Percentiles rank a stretch among this genome's conserved stretches.
Evolutionary conservation across 768 basidiomycete species (phyloP).

Genomic region (Mycena alexandri): DNA sequence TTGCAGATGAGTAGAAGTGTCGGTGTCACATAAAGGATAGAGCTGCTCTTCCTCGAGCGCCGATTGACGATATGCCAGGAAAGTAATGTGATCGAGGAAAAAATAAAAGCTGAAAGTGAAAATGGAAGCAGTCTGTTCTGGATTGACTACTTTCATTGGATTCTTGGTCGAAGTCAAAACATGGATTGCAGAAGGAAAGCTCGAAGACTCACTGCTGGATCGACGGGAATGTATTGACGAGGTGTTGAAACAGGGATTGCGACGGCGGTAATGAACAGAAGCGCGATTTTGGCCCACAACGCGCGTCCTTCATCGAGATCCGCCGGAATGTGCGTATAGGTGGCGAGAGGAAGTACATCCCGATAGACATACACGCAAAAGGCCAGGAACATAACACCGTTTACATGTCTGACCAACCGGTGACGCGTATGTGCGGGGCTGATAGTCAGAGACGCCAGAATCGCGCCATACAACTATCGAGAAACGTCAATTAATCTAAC

Average conservation of each 20-base stretch:
- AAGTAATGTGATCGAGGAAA: conserved; percentile 68
- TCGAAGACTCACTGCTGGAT: conserved; percentile 53
- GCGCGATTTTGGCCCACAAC: conserved; percentile 64
- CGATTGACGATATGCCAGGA: conserved; percentile 54
- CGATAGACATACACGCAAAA: conserved; percentile 67
- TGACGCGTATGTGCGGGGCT: conserved; percentile 51
- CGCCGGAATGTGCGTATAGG: conserved; percentile 59
- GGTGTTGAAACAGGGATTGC: conserved; percentile 68
- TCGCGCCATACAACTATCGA: conserved; percentile 52
- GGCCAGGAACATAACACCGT: conserved; percentile 57
- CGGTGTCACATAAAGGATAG: conserved; percentile 76
- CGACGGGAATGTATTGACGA: conserved; percentile 67
- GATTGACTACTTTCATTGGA: conserved; percentile 39
- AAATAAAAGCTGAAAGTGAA: conserved; percentile 58
- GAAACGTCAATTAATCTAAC: conserved; percentile 29
- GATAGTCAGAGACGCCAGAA: conserved; percentile 57
- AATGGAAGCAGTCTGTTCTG: conserved; percentile 65
- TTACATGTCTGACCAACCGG: conserved; percentile 58
- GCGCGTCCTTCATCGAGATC: conserved; percentile 61
- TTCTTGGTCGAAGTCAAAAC: neutral
- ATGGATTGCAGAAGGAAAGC: neutral
- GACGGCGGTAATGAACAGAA: conserved; percentile 60
- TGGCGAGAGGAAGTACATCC: conserved; percentile 69
- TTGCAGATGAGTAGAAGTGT: conserved; percentile 47
- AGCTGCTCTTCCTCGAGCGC: conserved; percentile 63